phyloP scores from a whole-genome alignment of 164 flowering plant species.

The Umbellularia californica region DNA sequence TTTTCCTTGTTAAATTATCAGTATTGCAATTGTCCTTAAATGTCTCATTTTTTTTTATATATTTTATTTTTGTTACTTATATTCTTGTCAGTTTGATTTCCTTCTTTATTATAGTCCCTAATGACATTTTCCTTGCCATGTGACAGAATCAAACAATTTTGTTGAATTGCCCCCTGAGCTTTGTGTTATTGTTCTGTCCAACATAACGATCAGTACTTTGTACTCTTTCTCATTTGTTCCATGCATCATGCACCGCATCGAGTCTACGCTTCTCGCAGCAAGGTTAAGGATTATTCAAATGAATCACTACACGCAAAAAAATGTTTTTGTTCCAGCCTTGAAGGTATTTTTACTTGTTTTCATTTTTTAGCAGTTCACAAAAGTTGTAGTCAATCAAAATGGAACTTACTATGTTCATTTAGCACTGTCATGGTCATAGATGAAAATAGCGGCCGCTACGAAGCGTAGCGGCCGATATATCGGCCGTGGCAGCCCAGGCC shows the following conservation, averaged over 20 bases:
- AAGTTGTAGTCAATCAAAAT: too few relatives aligned
- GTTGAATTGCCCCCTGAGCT: conserved; percentile 90
- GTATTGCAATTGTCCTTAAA: too few relatives aligned
- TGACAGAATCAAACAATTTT: conserved; percentile 38
- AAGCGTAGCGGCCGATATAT: too few relatives aligned
- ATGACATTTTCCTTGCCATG: conserved; percentile 5
- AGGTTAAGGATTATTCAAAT: conserved; percentile 45
- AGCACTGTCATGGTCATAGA: not conserved
- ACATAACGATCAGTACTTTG: conserved; percentile 48
- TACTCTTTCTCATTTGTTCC: conserved; percentile 70
- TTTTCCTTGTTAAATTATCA: too few relatives aligned
- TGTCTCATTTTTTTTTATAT: too few relatives aligned
- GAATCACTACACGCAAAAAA: conserved; percentile 36
- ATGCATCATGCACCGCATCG: conserved; percentile 73
- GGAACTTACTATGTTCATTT: not conserved
- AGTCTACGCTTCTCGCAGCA: conserved; percentile 59
- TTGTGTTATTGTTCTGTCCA: conserved; percentile 61
- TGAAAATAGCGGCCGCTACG: too few relatives aligned
- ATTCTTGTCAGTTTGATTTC: too few relatives aligned
- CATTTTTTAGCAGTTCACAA: not conserved
- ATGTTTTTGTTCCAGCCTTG: conserved; percentile 46
- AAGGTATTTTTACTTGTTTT: conserved; percentile 40
- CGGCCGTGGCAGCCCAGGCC: too few relatives aligned
- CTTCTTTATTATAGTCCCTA: not conserved
- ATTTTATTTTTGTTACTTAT: too few relatives aligned